Conservation (phyloP, 345 rosid genomes). For the Citrus medica region DNA sequence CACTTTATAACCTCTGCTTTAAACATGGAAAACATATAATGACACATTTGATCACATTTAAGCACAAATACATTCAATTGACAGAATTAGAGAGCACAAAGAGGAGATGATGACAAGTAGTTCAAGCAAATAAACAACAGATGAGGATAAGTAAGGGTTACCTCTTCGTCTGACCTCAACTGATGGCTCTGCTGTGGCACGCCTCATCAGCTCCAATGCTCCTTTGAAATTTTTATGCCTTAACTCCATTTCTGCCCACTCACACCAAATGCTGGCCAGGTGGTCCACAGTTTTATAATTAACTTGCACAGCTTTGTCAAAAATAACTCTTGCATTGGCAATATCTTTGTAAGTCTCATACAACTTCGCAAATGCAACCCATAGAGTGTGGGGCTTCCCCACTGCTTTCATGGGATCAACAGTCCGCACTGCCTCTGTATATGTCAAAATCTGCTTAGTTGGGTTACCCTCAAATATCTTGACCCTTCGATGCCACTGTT, state of each 20-base stretch:
- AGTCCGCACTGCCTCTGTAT: constrained; percentile 94
- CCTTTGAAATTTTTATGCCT: constrained; percentile 81
- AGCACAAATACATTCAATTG: background rate
- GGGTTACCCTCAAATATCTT: constrained; percentile 90
- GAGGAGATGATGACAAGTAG: background rate
- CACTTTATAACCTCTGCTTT: background rate
- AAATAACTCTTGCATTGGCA: constrained; percentile 82
- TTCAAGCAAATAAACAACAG: background rate
- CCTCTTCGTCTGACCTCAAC: constrained; percentile 94
- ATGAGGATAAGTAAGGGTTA: constrained; percentile 13
- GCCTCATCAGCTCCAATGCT: constrained; percentile 86
- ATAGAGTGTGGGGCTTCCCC: constrained; percentile 92
- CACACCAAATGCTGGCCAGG: constrained; percentile 93
- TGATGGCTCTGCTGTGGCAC: constrained; percentile 95
- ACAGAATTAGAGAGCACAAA: background rate
- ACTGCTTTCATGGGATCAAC: constrained; percentile 96
- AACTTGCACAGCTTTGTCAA: constrained; percentile 96
- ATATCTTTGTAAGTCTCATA: constrained; percentile 84
- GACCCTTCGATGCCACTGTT: constrained; percentile 96
- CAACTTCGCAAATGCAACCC: constrained; percentile 92
- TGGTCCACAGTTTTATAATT: constrained; percentile 88
- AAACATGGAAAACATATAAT: background rate
- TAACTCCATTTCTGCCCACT: constrained; percentile 98
- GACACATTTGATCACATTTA: background rate
- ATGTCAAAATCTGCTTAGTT: constrained; percentile 83